phyloP scores from a whole-genome alignment of 495 filamentous ascomycete genomes.

The Aspergillus kassunensis region DNA sequence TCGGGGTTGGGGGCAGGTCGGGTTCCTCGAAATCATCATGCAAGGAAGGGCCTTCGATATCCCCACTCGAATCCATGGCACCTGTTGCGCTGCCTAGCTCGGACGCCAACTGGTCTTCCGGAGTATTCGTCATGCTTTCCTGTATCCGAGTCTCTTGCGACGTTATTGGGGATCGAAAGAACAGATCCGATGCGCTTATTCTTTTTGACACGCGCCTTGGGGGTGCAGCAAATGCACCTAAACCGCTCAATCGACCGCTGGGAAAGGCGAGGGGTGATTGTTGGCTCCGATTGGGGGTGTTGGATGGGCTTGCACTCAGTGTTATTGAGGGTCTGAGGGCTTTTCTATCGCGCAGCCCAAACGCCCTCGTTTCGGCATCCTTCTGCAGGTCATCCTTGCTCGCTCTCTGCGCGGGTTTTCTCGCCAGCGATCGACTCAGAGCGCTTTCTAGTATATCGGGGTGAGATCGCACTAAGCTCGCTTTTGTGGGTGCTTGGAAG shows the following conservation, averaged over 20 bases:
- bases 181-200: constrained; percentile 42
- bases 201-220: constrained; percentile 38
- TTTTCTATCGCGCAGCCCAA: constrained; percentile 36
- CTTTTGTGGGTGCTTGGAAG: constrained; percentile 62
- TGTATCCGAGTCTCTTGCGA: constrained; percentile 24
- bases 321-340: constrained; percentile 36
- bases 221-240: constrained; percentile 39
- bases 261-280: constrained; percentile 23
- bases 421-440: constrained; percentile 32
- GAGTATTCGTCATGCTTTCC: constrained; percentile 21
- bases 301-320: constrained; percentile 33
- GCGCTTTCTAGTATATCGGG: constrained; percentile 54
- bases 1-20: constrained; percentile 67
- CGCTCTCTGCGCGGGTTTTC: constrained; percentile 18
- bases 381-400: constrained; percentile 17
- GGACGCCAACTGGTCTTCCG: constrained; percentile 38
- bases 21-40: constrained; percentile 52
- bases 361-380: constrained; percentile 21
- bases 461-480: constrained; percentile 60
- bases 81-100: constrained; percentile 37
- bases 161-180: constrained; percentile 38
- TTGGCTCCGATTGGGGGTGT: constrained; percentile 10
- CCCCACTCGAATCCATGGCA: constrained; percentile 17
- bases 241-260: constrained; percentile 28
- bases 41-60: constrained; percentile 27